A percentile compares a stretch with the other conserved stretches of the same genome.
phyloP scores from a whole-genome alignment of 192 early-diverging fungal genomes.

The Podila verticillata region DNA sequence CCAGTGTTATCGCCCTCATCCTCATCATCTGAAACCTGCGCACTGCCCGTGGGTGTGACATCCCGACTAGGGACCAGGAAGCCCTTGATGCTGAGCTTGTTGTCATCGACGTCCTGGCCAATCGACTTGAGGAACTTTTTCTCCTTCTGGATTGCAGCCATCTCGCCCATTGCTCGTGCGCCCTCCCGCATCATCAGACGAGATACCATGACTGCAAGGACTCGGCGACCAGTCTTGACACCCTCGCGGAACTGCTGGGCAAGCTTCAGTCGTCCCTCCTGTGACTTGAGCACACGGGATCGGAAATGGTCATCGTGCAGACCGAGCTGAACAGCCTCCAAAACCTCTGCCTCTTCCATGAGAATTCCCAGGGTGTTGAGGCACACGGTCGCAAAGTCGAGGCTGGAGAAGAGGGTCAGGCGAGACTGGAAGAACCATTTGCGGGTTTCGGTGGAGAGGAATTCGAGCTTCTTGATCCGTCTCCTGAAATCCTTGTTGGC shows the following conservation, averaged over 20 bases:
- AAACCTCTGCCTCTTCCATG: conserved; percentile 79
- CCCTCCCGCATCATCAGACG: conserved; percentile 81
- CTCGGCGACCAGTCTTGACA: conserved; percentile 71
- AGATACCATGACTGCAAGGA: conserved; percentile 76
- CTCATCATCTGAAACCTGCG: conserved; percentile 41
- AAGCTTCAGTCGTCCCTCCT: conserved; percentile 69
- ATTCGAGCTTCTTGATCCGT: conserved; percentile 70
- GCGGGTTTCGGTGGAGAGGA: conserved; percentile 63
- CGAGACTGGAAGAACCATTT: conserved; percentile 67
- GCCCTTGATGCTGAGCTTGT: conserved; percentile 31
- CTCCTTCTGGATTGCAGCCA: conserved; percentile 61
- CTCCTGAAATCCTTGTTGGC: conserved; percentile 77
- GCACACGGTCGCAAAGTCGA: conserved; percentile 64
- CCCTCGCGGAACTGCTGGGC: conserved; percentile 76
- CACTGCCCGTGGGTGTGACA: conserved; percentile 37
- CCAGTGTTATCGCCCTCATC: conserved; percentile 7
- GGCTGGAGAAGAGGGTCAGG: conserved; percentile 63
- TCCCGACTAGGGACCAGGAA: conserved; percentile 43
- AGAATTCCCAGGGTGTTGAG: conserved; percentile 72
- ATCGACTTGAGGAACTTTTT: conserved; percentile 64
- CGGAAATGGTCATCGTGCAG: conserved; percentile 52
- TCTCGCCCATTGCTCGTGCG: conserved; percentile 71
- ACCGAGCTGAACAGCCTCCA: conserved; percentile 68
- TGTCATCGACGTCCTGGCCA: conserved; percentile 47
- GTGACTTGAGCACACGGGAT: conserved; percentile 66